Percentiles rank a stretch among this genome's conserved stretches.
Evolutionary conservation across 1,284 basidiomycete species (phyloP).

Genomic region (Puccinia horiana): DNA sequence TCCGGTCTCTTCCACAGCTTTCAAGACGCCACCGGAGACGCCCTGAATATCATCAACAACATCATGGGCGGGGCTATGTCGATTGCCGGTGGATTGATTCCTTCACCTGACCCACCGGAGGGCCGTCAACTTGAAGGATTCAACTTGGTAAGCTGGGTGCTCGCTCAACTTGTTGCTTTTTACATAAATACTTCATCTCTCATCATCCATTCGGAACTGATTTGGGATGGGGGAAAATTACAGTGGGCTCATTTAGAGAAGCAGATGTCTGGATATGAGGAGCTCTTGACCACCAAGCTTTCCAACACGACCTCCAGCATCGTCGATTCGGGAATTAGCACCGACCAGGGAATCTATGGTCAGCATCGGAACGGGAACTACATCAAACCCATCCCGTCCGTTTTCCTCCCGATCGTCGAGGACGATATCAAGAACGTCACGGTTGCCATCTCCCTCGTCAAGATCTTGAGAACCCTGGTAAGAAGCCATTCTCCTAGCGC

Average conservation of each 20-base stretch:
- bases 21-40: slow-evolving; percentile 40
- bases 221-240: neutral
- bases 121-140: slow-evolving; percentile 41
- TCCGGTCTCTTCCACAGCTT: slow-evolving; percentile 41
- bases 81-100: slow-evolving; percentile 33
- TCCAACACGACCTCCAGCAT: slow-evolving; percentile 23
- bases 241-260: slow-evolving; percentile 49
- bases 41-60: slow-evolving; percentile 44
- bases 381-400: slow-evolving; percentile 31
- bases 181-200: neutral
- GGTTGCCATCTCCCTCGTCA: slow-evolving; percentile 34
- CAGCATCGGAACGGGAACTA: slow-evolving; percentile 43
- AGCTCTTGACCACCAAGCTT: slow-evolving; percentile 35
- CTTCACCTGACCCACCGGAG: slow-evolving; percentile 21
- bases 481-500: neutral
- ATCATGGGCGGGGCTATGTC: slow-evolving; percentile 35
- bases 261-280: slow-evolving; percentile 43
- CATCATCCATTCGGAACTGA: neutral
- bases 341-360: slow-evolving; percentile 48
- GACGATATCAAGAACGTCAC: slow-evolving; percentile 50
- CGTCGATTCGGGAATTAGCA: slow-evolving; percentile 39
- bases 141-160: slow-evolving; percentile 12
- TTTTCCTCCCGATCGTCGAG: slow-evolving; percentile 40
- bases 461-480: slow-evolving; percentile 39
- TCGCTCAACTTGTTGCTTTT: neutral